Conservation (phyloP, 805 yeast genomes). For the Wilhelminamyces savonicus region DNA sequence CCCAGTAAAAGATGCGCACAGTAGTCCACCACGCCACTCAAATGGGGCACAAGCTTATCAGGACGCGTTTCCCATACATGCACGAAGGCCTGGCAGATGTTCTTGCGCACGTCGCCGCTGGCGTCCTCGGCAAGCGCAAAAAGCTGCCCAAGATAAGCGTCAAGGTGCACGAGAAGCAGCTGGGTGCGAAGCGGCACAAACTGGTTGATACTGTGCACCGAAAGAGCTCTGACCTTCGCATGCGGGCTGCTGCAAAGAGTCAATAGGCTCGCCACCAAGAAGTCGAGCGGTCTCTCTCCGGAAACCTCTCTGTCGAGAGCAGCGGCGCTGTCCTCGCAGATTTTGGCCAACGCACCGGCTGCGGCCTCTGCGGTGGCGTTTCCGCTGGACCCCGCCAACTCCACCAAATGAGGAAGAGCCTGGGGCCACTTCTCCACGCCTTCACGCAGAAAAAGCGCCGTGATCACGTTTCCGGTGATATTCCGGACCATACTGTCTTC, state of each 20-base stretch:
- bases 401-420: constrained; percentile 61
- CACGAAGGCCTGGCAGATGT: constrained; percentile 73
- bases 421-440: constrained; percentile 74
- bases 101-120: constrained; percentile 55
- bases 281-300: constrained; percentile 62
- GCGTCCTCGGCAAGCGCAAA: constrained; percentile 65
- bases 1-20: constrained; percentile 72
- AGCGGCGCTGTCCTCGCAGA: constrained; percentile 81
- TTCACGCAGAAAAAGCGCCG: constrained; percentile 64
- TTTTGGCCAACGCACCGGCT: constrained; percentile 72
- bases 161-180: constrained; percentile 56
- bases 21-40: constrained; percentile 81
- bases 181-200: constrained; percentile 68
- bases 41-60: constrained; percentile 71
- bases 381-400: constrained; percentile 30
- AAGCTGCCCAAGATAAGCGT: constrained; percentile 55
- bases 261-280: constrained; percentile 61
- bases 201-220: constrained; percentile 70
- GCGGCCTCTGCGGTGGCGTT: constrained; percentile 59
- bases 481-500: constrained; percentile 62
- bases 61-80: constrained; percentile 70
- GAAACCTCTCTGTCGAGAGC: constrained; percentile 59
- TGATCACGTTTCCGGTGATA: constrained; percentile 86
- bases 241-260: constrained; percentile 35
- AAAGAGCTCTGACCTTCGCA: constrained; percentile 49